Evolutionary conservation across 2,329 filamentous ascomycete genomes (phyloP), one percentile per base, ranked within the genome.

Genomic region (Chrysoporthe austroafricana): DNA sequence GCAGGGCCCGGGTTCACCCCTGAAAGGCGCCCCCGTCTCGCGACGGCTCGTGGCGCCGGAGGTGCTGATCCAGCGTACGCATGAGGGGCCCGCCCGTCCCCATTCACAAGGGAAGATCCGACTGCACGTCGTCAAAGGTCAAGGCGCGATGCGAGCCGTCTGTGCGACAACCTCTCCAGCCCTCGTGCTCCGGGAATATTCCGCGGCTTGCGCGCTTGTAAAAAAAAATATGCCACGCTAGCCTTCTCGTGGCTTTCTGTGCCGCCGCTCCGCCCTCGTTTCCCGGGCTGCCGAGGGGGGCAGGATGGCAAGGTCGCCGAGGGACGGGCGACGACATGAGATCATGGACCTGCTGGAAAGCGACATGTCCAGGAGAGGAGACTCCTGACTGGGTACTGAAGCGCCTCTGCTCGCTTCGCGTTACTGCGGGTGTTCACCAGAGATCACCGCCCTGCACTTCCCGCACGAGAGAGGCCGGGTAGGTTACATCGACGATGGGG

Each of bases 141-240:
- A 43, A 14, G 42, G 32, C 43, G n/a, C 39, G 32, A 44, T 50
- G 44, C 44, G 39, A 43, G n/a, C 21, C 54, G 54, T 58, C 60
- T 32, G 34, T n/a, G 32, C 59, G 59, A 46, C 59, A 26, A 62
- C 59, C 39, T 62, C 36, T 18, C 13, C 36, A 43, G 42, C n/a
- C 26, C 21, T 61, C 26, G 14, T 18, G 39, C 43, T 21, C 34
- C 16, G 14, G 34, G n/a, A 43, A 21, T 42, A 46, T 3, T 2
- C 52, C 63, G 66, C 66, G 66, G 66, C 66, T 66, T 16, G 50
- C 66, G 66, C 66, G 66, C 60, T 43, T 68, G 44, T 18, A 32
- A 16, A 44, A 32, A 32, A 21, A 61, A 58, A 56, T 8, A 36
- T 59, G 18, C 39, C 57, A 43, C 52, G 26, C 32, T 39, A 6